Base-by-base conservation (phyloP, 75 land plant genomes). In the Pseudotsuga menziesii region DNA sequence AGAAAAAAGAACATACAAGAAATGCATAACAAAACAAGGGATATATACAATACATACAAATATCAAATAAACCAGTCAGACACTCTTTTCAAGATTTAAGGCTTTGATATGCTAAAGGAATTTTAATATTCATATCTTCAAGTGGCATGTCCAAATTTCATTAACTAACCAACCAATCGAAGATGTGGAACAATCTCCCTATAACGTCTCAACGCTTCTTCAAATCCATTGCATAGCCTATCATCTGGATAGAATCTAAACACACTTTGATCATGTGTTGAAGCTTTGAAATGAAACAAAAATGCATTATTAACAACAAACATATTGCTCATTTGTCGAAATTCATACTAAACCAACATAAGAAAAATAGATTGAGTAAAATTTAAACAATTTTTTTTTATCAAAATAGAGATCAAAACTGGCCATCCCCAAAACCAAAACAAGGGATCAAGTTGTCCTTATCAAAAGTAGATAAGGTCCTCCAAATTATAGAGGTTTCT, bases 351-450 rank as follows among this genome's bases (percentile, higher is more conserved):
- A 27, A 62, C 39, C 13, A 19, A 27, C 1, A 59, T 25, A 55
- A 59, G 39, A 57, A 76, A 56, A 29, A 56, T 32, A 13, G 41
- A 44, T 58, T 29, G 32, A 29, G 32, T 1, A 29, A 29, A 29
- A 29, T 29, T 29, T 29, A 29, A 29, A 29, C 32, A 29, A 29
- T n/a, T 29, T 1, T 29, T 29, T 29, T 29, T 29, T 29, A 29
- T 29, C 32, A 29, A 29, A 29, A 76, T 23, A 7, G 23, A 56
- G 27, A 55, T 81, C 36, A 44, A 26, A 57, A 80, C 77, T 59
- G n/a, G 89, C 95, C 90, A 84, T 91, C 97, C 58, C 97, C 94
- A 83, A 89, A 94, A 41, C 97, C 97, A 72, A 89, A 91, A 44
- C 94, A 91, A 5, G 94, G 97, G 57, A 94, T 94, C 36, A 93